phyloP scores from a whole-genome alignment of 2,329 filamentous ascomycete genomes.

The Aspergillus fischeri region DNA sequence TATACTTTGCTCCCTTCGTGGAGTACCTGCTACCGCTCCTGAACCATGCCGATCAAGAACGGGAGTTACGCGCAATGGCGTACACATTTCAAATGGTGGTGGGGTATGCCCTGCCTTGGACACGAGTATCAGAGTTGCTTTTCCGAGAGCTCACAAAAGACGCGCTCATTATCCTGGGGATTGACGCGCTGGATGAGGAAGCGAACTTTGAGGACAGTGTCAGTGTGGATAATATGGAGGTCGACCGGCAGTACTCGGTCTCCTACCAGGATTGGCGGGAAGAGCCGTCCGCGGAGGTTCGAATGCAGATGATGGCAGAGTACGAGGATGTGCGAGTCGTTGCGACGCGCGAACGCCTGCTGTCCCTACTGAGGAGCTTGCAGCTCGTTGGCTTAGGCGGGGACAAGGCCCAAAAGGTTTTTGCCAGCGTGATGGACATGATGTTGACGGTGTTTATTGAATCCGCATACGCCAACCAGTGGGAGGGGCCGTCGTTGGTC shows the following conservation, averaged over 20 bases:
- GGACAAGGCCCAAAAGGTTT: constrained; percentile 52
- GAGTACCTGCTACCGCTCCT: constrained; percentile 31
- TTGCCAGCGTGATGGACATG: constrained; percentile 56
- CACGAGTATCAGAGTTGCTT: constrained; percentile 41
- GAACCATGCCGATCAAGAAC: constrained; percentile 23
- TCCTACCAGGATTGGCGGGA: constrained; percentile 37
- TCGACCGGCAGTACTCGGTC: constrained; percentile 33
- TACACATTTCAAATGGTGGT: constrained; percentile 46
- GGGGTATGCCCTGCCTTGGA: constrained; percentile 44
- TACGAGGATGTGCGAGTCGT: constrained; percentile 25
- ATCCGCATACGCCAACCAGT: constrained; percentile 55
- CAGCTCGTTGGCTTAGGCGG: constrained; percentile 54
- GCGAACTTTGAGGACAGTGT: constrained; percentile 11
- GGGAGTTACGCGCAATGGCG: constrained; percentile 34
- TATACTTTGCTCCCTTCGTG: constrained; percentile 36
- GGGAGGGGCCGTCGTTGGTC: constrained; percentile 48
- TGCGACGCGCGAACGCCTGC: constrained; percentile 30
- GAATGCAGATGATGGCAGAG: constrained; percentile 32
- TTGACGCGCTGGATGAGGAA: constrained; percentile 28
- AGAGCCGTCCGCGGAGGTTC: constrained; percentile 24
- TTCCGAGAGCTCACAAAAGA: constrained; percentile 43
- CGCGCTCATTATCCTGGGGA: constrained; percentile 40
- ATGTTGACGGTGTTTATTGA: constrained; percentile 55
- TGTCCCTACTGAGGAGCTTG: constrained; percentile 43
- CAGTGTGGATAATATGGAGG: constrained; percentile 33